Evolutionary conservation across 345 rosid genomes (phyloP).

Genomic region (Combretum micranthum): DNA sequence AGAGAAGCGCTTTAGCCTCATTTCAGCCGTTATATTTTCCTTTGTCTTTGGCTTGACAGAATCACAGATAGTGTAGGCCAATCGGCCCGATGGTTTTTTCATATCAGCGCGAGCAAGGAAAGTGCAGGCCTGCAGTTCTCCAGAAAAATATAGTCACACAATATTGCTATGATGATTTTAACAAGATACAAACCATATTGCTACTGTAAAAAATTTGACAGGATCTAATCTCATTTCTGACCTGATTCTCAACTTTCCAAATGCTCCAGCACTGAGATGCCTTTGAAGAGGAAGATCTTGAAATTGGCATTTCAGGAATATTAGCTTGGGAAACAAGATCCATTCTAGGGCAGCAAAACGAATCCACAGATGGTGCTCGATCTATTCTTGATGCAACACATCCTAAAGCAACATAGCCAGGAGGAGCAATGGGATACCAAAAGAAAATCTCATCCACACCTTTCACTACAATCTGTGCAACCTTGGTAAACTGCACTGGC

Average conservation of each 20-base stretch:
- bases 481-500: conserved; percentile 87
- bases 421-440: conserved; percentile 97
- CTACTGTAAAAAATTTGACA: neutral
- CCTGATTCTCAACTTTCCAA: conserved; percentile 99
- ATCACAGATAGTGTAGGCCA: conserved; percentile 83
- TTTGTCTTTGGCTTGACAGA: conserved; percentile 76
- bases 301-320: conserved; percentile 64
- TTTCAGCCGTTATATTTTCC: conserved; percentile 80
- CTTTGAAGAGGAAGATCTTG: conserved; percentile 74
- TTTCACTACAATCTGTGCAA: conserved; percentile 74
- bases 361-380: conserved; percentile 57
- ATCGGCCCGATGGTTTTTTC: conserved; percentile 68
- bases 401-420: conserved; percentile 91
- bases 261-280: conserved; percentile 88
- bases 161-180: neutral
- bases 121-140: conserved; percentile 73
- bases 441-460: conserved; percentile 86
- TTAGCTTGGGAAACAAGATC: conserved; percentile 86
- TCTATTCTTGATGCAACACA: conserved; percentile 77
- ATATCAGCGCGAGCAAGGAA: conserved; percentile 88
- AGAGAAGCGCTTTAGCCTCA: conserved; percentile 80
- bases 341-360: conserved; percentile 86
- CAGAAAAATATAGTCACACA: conserved; percentile 3
- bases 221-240: conserved; percentile 11
- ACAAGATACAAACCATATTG: too few relatives aligned